A percentile compares a stretch with the other conserved stretches of the same genome.
phyloP scores from a whole-genome alignment of 345 rosid genomes.

The Barbarea vulgaris region DNA sequence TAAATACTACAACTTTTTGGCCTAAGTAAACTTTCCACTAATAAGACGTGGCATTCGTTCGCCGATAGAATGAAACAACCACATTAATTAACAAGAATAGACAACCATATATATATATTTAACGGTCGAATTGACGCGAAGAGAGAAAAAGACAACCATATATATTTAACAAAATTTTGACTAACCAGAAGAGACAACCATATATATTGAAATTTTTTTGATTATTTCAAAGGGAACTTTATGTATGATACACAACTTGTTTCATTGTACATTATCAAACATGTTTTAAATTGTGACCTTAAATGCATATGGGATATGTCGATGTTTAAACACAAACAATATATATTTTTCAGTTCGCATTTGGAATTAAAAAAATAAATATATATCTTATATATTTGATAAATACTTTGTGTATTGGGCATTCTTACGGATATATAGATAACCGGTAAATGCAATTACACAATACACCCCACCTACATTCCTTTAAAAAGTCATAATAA shows the following conservation, averaged over 20 bases:
- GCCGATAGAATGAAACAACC: not conserved
- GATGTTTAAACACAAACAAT: not conserved
- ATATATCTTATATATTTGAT: not conserved
- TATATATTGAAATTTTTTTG: not conserved
- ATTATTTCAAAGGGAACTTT: not conserved
- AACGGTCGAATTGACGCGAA: too few species aligned
- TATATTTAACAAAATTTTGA: not conserved
- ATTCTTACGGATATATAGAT: slow-evolving; percentile 21
- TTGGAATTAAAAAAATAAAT: not conserved
- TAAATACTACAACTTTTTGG: not conserved
- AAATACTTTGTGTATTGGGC: slow-evolving; percentile 1
- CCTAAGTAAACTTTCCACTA: not conserved
- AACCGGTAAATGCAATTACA: slow-evolving; percentile 24
- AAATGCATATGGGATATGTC: not conserved
- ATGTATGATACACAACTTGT: not conserved
- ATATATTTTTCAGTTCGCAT: not conserved
- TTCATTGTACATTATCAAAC: not conserved
- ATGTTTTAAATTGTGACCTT: not conserved
- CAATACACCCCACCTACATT: slow-evolving; percentile 10
- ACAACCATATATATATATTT: too few species aligned
- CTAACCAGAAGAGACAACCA: too few species aligned
- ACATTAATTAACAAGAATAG: too few species aligned
- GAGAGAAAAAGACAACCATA: not conserved
- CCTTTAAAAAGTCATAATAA: not conserved
- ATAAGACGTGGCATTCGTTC: not conserved